Evolutionary conservation across 2,329 filamentous ascomycete genomes (phyloP).

Genomic region (Torrubiellomyces zombiae): DNA sequence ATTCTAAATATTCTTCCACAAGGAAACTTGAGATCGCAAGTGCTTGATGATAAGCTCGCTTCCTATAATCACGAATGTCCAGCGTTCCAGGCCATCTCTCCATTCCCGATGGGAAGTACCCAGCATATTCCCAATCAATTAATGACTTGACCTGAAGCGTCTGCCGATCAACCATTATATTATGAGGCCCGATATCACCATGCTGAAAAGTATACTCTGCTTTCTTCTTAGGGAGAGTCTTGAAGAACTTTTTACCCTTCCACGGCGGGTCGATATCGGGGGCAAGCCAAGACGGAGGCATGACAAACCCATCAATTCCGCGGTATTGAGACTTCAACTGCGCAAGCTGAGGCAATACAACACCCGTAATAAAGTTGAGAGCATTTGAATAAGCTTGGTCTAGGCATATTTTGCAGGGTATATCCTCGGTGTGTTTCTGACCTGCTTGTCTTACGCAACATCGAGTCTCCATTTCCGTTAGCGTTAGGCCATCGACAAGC

Average conservation of each 20-base stretch:
- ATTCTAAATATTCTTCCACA: slow-evolving; percentile 4
- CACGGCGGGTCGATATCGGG: slow-evolving; percentile 3
- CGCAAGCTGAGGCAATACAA: slow-evolving; percentile 4
- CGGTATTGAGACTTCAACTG: slow-evolving; percentile 2
- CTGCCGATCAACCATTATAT: slow-evolving; percentile 3
- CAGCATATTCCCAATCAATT: slow-evolving; percentile 6
- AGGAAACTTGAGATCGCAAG: slow-evolving; percentile 3
- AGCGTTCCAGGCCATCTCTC: slow-evolving; percentile 5
- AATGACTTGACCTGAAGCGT: slow-evolving; percentile 5
- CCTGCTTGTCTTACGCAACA: slow-evolving; percentile 1
- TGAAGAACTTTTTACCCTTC: slow-evolving; percentile 2
- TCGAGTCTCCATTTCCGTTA: not conserved
- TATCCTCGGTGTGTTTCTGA: slow-evolving; percentile 1
- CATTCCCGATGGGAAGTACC: slow-evolving; percentile 5
- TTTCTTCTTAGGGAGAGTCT: slow-evolving; percentile 2
- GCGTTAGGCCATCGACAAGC: slow-evolving; percentile 1
- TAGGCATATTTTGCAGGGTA: slow-evolving; percentile 2
- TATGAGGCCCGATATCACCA: slow-evolving; percentile 4
- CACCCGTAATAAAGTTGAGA: slow-evolving; percentile 2
- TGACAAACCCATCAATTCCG: slow-evolving; percentile 6
- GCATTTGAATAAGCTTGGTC: slow-evolving; percentile 4
- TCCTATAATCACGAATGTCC: slow-evolving; percentile 2
- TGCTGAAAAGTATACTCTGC: slow-evolving; percentile 5
- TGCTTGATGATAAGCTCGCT: slow-evolving; percentile 1
- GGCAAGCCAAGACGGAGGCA: slow-evolving; percentile 5